A percentile compares a stretch with the other conserved stretches of the same genome.
phyloP scores from a whole-genome alignment of 371 early-diverging fungal species.

The Chytridiales sp. region DNA sequence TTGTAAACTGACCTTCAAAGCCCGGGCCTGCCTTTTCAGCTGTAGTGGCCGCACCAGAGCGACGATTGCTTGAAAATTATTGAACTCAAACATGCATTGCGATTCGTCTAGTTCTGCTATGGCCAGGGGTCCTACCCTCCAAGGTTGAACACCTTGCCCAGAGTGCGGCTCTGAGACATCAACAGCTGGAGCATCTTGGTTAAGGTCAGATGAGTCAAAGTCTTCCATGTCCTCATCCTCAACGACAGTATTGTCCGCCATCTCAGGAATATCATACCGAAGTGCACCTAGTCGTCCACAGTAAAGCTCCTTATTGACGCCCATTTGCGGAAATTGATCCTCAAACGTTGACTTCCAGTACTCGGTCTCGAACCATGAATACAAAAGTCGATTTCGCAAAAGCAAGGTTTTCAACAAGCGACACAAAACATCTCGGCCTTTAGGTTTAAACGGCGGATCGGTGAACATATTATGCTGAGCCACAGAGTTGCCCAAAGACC shows the following conservation, averaged over 20 bases:
- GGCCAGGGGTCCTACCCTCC: slow-evolving; percentile 42
- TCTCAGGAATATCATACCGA: slow-evolving; percentile 45
- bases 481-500: slow-evolving; percentile 27
- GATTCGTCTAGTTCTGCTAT: slow-evolving; percentile 47
- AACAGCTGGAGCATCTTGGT: slow-evolving; percentile 17
- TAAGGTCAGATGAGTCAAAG: slow-evolving; percentile 25
- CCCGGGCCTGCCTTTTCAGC: slow-evolving; percentile 14
- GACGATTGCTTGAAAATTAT: slow-evolving; percentile 17
- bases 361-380: slow-evolving; percentile 49
- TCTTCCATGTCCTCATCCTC: slow-evolving; percentile 44
- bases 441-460: slow-evolving; percentile 40
- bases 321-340: slow-evolving; percentile 45
- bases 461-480: slow-evolving; percentile 36
- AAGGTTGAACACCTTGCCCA: slow-evolving; percentile 8
- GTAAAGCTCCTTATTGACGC: slow-evolving; percentile 36
- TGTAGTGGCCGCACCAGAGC: slow-evolving; percentile 10
- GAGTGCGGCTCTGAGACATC: slow-evolving; percentile 11
- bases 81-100: slow-evolving; percentile 23
- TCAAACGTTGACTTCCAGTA: slow-evolving; percentile 46
- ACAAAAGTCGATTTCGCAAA: slow-evolving; percentile 34
- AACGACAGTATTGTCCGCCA: slow-evolving; percentile 38
- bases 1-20: slow-evolving; percentile 22
- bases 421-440: slow-evolving; percentile 34
- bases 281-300: slow-evolving; percentile 39
- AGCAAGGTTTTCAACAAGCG: slow-evolving; percentile 35